Percentiles rank a stretch among this genome's conserved stretches.
phyloP scores from a whole-genome alignment of 164 flowering plant genomes.

The Buxus sempervirens region DNA sequence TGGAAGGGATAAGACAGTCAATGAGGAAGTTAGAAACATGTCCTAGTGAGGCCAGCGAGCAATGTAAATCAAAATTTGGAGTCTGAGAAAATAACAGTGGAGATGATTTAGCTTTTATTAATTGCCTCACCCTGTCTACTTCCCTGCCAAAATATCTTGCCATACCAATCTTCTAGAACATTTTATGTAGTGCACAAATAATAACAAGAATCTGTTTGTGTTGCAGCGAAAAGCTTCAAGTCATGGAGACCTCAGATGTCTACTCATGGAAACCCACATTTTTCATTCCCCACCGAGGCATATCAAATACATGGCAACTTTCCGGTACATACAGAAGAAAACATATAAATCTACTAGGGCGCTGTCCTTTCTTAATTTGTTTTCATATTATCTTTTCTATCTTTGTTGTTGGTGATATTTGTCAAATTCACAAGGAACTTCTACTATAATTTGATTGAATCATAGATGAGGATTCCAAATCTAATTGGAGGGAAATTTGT shows the following conservation, averaged over 20 bases:
- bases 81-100: no score
- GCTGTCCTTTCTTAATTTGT: background rate
- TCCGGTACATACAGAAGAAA: slow-evolving; percentile 26
- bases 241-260: slow-evolving; percentile 40
- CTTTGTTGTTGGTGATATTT: background rate
- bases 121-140: no score
- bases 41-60: no score
- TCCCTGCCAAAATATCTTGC: no score
- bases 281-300: slow-evolving; percentile 44
- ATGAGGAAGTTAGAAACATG: no score
- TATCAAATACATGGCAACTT: slow-evolving; percentile 38
- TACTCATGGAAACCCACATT: slow-evolving; percentile 22
- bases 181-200: background rate
- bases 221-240: slow-evolving; percentile 41
- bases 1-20: no score
- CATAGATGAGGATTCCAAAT: slow-evolving; percentile 49
- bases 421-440: background rate
- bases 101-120: no score
- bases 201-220: background rate
- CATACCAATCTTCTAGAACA: no score
- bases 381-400: background rate
- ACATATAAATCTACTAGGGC: background rate
- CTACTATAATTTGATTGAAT: background rate
- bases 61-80: no score
- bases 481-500: slow-evolving; percentile 68